These are phyloP conservation scores for Blumeriella jaapii DNA, from an alignment of 2,329 filamentous ascomycete species.

Conservation along the genomic window DNA sequence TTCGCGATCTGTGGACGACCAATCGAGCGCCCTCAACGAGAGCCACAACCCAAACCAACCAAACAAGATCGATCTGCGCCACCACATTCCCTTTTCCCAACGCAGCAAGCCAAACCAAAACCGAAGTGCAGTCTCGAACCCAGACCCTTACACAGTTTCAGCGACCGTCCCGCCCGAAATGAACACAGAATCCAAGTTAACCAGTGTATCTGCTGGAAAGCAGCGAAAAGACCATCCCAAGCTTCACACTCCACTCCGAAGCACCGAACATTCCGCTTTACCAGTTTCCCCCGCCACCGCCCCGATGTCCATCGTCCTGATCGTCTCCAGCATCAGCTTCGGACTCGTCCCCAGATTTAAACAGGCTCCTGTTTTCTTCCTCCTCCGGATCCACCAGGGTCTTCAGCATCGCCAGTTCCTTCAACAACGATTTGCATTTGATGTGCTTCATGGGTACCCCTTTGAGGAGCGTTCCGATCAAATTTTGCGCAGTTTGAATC, in stretches of 20 bases:
- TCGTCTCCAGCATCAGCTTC: slow-evolving; percentile 2
- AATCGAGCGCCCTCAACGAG: no score
- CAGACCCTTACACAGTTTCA: no score
- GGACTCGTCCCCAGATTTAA: neutral
- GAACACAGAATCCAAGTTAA: no score
- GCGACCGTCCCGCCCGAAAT: no score
- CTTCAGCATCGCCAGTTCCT: slow-evolving; percentile 15
- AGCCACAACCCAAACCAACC: neutral
- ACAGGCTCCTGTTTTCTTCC: slow-evolving; percentile 11
- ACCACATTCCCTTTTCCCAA: no score
- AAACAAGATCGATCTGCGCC: neutral
- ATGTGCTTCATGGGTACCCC: neutral
- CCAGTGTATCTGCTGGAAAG: no score
- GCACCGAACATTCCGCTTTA: neutral
- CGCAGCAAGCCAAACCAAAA: no score
- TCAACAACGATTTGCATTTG: slow-evolving; percentile 13
- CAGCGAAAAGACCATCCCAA: neutral
- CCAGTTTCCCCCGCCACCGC: neutral
- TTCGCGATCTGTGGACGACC: neutral
- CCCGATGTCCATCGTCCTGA: slow-evolving; percentile 1
- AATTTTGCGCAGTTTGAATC: slow-evolving; percentile 7
- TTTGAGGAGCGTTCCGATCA: neutral
- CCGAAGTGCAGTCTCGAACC: no score
- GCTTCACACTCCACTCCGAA: neutral
- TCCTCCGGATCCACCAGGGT: slow-evolving; percentile 12